A percentile compares a stretch with the other conserved stretches of the same genome.
Evolutionary conservation across 306 rosid genomes (phyloP).

Genomic region (Pterocarpus santalinus): DNA sequence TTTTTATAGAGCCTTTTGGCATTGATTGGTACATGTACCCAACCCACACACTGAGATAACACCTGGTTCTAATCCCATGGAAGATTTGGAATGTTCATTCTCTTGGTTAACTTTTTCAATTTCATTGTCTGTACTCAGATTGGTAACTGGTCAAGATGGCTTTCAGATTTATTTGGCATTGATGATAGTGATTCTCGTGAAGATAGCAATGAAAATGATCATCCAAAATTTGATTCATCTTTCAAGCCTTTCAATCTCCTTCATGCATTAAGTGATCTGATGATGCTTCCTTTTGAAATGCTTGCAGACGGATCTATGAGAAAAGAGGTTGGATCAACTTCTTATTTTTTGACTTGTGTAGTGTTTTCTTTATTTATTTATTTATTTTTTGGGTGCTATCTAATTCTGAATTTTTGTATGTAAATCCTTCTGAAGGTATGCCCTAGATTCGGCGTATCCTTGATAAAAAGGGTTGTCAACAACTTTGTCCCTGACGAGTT

Average conservation of each 20-base stretch:
- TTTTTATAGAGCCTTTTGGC: neutral
- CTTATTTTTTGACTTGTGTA: neutral
- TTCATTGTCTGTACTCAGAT: slow-evolving; percentile 60
- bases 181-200: slow-evolving; percentile 72
- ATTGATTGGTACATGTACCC: neutral
- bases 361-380: neutral
- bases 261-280: slow-evolving; percentile 82
- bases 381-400: neutral
- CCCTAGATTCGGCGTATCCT: slow-evolving; percentile 70
- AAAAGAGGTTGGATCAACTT: slow-evolving; percentile 68
- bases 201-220: slow-evolving; percentile 53
- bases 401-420: neutral
- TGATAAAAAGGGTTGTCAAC: slow-evolving; percentile 73
- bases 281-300: slow-evolving; percentile 92
- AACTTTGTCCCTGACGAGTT: slow-evolving; percentile 93
- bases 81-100: slow-evolving; percentile 34
- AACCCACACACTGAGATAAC: neutral
- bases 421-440: slow-evolving; percentile 63
- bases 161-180: slow-evolving; percentile 79
- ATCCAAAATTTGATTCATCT: slow-evolving; percentile 56
- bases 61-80: slow-evolving; percentile 30
- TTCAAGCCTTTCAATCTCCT: slow-evolving; percentile 82
- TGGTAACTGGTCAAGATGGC: slow-evolving; percentile 94
- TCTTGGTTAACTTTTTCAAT: slow-evolving; percentile 36
- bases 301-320: slow-evolving; percentile 71